A percentile compares a stretch with the other conserved stretches of the same genome.
phyloP scores from a whole-genome alignment of 805 yeast species.

The Saccharomycopsis capsularis region DNA sequence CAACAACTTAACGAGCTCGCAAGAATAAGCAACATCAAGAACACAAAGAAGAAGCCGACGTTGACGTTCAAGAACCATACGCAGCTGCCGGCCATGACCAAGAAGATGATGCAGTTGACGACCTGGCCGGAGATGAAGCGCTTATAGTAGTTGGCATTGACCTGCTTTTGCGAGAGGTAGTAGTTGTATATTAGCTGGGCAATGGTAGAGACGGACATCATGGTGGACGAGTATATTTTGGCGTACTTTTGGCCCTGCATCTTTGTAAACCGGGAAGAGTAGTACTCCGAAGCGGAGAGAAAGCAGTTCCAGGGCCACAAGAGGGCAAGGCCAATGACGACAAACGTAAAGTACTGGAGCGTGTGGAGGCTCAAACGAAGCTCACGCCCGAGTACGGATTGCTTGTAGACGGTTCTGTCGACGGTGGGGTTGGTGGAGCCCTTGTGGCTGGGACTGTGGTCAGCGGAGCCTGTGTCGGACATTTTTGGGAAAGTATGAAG shows the following conservation, averaged over 20 bases:
- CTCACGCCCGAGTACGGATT: not conserved
- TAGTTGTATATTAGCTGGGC: slow-evolving; percentile 54
- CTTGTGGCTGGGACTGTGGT: not conserved
- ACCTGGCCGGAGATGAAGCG: slow-evolving; percentile 57
- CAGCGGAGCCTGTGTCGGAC: no score
- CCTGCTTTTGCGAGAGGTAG: slow-evolving; percentile 59
- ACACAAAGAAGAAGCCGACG: slow-evolving; percentile 31
- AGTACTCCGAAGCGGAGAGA: slow-evolving; percentile 78
- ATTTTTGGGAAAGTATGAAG: no score
- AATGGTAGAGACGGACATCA: slow-evolving; percentile 81
- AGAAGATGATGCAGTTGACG: slow-evolving; percentile 51
- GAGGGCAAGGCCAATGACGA: slow-evolving; percentile 65
- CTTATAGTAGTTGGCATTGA: slow-evolving; percentile 46
- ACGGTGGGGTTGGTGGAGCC: slow-evolving; percentile 16
- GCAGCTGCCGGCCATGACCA: slow-evolving; percentile 48
- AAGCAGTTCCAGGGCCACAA: slow-evolving; percentile 98
- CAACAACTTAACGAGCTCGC: slow-evolving; percentile 71
- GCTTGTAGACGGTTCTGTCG: slow-evolving; percentile 11
- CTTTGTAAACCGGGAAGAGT: slow-evolving; percentile 51
- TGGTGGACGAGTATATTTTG: slow-evolving; percentile 63
- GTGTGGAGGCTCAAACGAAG: slow-evolving; percentile 9
- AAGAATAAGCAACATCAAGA: slow-evolving; percentile 57
- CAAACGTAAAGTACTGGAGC: slow-evolving; percentile 48
- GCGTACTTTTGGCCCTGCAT: slow-evolving; percentile 41
- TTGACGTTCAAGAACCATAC: slow-evolving; percentile 30